phyloP scores from a whole-genome alignment of 176 grass and related monocot species.

The Echinochloa phyllopogon region DNA sequence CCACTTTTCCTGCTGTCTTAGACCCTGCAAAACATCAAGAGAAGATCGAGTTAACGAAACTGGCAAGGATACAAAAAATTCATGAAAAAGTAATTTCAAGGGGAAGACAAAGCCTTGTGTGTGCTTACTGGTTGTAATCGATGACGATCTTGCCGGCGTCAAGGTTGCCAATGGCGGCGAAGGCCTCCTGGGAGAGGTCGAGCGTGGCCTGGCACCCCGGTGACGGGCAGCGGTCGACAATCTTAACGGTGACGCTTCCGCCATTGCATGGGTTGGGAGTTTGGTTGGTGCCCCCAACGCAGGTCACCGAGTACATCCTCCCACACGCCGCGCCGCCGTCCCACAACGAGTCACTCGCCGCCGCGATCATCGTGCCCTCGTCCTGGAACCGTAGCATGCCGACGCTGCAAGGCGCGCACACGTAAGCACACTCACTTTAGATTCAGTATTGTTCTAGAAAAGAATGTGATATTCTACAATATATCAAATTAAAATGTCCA shows the following conservation, averaged over 20 bases:
- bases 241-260: constrained; percentile 48
- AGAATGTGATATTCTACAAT: too few relatives aligned
- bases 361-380: constrained; percentile 43
- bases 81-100: background rate
- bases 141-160: constrained; percentile 61
- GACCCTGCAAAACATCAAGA: constrained; percentile 11
- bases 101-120: background rate
- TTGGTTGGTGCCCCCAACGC: constrained; percentile 31
- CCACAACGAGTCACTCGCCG: constrained; percentile 32
- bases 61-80: too few relatives aligned
- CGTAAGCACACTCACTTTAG: background rate
- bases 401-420: constrained; percentile 34
- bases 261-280: constrained; percentile 53
- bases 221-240: constrained; percentile 62
- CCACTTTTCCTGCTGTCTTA: background rate
- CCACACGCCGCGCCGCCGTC: constrained; percentile 36
- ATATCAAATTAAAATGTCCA: too few relatives aligned
- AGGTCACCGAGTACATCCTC: constrained; percentile 35
- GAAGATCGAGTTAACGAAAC: too few relatives aligned
- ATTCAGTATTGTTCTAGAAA: background rate
- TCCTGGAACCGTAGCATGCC: constrained; percentile 43
- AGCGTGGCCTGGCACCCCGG: constrained; percentile 43
- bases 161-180: constrained; percentile 41
- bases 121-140: constrained; percentile 49
- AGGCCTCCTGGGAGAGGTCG: constrained; percentile 64